A percentile compares a stretch with the other conserved stretches of the same genome.
phyloP scores from a whole-genome alignment of 2,329 filamentous ascomycete genomes.

The Lachnellula hyalina region DNA sequence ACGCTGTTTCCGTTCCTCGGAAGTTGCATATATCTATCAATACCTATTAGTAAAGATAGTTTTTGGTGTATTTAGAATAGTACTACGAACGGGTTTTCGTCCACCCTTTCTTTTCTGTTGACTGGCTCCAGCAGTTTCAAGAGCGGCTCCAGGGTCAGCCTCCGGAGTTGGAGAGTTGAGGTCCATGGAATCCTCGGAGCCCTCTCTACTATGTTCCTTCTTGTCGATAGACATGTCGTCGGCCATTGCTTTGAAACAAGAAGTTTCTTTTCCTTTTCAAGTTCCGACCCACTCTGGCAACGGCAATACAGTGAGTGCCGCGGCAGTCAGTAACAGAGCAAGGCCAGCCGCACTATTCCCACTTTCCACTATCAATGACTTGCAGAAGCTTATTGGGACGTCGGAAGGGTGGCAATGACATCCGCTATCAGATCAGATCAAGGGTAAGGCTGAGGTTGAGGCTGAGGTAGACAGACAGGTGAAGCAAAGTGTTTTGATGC shows the following conservation, averaged over 20 bases:
- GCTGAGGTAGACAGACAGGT: constrained; percentile 18
- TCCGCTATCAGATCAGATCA: constrained; percentile 19
- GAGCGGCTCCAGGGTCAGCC: constrained; percentile 38
- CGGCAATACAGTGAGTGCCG: constrained; percentile 13
- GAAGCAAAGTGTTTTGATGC: constrained; percentile 4
- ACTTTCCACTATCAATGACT: constrained; percentile 23
- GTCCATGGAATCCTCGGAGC: constrained; percentile 56
- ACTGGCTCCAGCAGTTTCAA: constrained; percentile 44
- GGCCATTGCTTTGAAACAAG: constrained; percentile 43
- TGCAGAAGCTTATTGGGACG: constrained; percentile 26
- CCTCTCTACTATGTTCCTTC: constrained; percentile 51
- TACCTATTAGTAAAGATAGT: constrained; percentile 15
- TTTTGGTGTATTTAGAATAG: constrained; percentile 4
- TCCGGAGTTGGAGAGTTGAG: constrained; percentile 49
- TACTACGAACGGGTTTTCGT: constrained; percentile 80
- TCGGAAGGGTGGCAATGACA: constrained; percentile 19
- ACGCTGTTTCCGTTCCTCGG: constrained; percentile 95
- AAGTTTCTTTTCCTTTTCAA: constrained; percentile 9
- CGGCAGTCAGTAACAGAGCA: constrained; percentile 4
- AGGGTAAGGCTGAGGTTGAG: constrained; percentile 15
- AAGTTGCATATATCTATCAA: constrained; percentile 89
- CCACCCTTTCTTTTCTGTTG: constrained; percentile 94
- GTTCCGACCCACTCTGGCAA: constrained; percentile 19
- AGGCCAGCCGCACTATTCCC: neutral
- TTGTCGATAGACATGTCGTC: constrained; percentile 64